Evolutionary conservation across 352 stramenopile genomes (phyloP).

Genomic region (Saprolegnia parasitica): DNA sequence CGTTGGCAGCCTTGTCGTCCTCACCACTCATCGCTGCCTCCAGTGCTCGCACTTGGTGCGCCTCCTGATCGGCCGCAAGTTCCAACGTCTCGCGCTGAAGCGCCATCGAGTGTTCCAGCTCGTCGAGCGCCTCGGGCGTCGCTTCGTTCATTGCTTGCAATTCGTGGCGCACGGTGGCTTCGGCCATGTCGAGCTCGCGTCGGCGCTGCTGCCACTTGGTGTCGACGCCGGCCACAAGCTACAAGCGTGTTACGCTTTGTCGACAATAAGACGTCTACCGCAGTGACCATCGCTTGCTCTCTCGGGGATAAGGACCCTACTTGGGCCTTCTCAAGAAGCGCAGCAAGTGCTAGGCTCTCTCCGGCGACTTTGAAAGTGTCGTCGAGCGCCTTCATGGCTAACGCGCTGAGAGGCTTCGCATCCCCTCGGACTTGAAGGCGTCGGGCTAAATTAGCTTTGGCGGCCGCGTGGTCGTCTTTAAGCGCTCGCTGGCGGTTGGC

Average conservation of each 20-base stretch:
- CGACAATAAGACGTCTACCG: too few relatives aligned
- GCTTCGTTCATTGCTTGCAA: background rate
- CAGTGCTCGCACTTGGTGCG: background rate
- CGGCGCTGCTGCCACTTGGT: constrained; percentile 13
- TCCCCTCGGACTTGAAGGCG: background rate
- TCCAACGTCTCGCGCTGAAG: background rate
- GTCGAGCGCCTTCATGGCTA: background rate
- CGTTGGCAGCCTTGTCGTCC: background rate
- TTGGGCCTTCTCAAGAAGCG: constrained; percentile 17
- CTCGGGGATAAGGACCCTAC: background rate
- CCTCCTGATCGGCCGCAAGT: background rate
- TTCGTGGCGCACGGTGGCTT: background rate
- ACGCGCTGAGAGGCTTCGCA: background rate
- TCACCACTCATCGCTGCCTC: background rate
- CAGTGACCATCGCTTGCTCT: background rate
- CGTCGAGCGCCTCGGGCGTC: background rate
- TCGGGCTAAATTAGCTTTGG: background rate
- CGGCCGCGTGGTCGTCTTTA: background rate
- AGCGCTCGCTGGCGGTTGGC: background rate
- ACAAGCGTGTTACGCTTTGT: background rate
- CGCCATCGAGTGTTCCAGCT: background rate
- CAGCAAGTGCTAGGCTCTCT: constrained; percentile 1
- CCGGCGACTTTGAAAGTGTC: background rate
- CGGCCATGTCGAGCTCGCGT: background rate
- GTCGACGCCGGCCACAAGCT: constrained; percentile 4